Base-by-base conservation (phyloP, 208 protist genomes). In the Leishmania gerbilli region DNA sequence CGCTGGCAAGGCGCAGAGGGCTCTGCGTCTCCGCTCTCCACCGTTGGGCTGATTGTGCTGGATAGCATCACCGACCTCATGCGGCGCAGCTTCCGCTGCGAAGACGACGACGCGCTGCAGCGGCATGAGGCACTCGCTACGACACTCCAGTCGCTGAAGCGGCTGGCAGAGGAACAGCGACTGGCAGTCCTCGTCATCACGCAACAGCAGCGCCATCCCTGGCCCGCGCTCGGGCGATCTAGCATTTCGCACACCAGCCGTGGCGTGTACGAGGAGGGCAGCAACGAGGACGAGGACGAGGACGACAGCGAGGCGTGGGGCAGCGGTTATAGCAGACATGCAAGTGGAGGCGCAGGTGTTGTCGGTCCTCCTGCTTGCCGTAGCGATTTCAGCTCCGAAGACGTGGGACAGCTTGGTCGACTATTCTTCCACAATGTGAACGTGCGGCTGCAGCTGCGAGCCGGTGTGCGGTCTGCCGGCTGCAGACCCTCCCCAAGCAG, bases 371-470 rank as follows among this genome's bases (percentile, higher is more conserved):
- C n/a, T 27, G 69, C 45, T 24, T 8, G 24, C 45, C 42, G 47
- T 34, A 21, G 67, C 67, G 42, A 71, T 27, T 42, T 47, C 67
- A 71, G 69, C 13, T 27, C 45, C 13, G 69, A 74, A 27, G 56
- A 77, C 40, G 56, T 76, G 1, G 84, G 82, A 0, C 87, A 88
- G 71, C 83, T 97, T 37, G 91, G 94, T 0, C 88, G 90, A 1
- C 64, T 91, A 11, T 90, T 96, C 78, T 83, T 87, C 34, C 92
- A 96, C 84, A 84, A 84, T 58, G 91, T 96, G 40, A 94, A 95
- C 79, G 79, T 93, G 11, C 94, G 94, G 3, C 80, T 97, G 62
- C 83, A 76, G 8, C 71, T 92, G 24, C 81, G 77, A 49, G 37
- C 65, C n/a, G 60, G 79, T 80, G 68, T 58, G 45, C 55, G 67